These are phyloP conservation scores for Rhizopus sp. DNA, from an alignment of 371 early-diverging fungal genomes.

Conservation along the genomic window DNA sequence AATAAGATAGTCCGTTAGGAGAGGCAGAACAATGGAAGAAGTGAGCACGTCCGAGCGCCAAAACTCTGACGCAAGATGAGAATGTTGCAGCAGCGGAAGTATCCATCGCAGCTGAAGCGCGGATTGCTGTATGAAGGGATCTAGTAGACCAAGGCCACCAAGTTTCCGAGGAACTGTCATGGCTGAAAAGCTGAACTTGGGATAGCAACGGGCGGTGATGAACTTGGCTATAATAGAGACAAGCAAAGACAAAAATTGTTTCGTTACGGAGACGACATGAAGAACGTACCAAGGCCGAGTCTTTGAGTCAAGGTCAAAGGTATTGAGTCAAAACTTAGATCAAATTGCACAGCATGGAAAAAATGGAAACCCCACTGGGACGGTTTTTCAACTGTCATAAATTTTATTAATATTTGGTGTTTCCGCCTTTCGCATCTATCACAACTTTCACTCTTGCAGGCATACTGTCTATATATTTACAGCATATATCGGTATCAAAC, in stretches of 20 bases:
- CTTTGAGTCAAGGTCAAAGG: no score
- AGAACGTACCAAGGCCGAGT: no score
- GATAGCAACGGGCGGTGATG: not conserved
- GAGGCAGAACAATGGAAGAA: constrained; percentile 8
- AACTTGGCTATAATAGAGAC: not conserved
- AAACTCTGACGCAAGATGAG: not conserved
- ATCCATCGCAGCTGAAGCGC: not conserved
- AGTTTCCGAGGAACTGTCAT: constrained; percentile 59
- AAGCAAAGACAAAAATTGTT: no score
- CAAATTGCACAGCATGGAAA: no score
- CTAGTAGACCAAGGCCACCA: constrained; percentile 3
- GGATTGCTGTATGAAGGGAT: constrained; percentile 1
- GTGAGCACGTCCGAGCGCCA: not conserved
- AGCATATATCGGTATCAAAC: no score
- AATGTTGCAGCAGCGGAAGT: not conserved
- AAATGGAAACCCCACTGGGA: no score
- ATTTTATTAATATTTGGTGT: no score
- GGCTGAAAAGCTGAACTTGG: constrained; percentile 71
- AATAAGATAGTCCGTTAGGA: constrained; percentile 1
- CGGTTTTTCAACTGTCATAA: no score
- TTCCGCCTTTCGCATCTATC: no score
- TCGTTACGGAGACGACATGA: not conserved
- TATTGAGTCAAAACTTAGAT: no score
- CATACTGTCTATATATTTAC: no score
- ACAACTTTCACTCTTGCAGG: no score